A percentile compares a stretch with the other conserved stretches of the same genome.
phyloP scores from a whole-genome alignment of 306 rosid genomes.

The Lathyrus sativus region DNA sequence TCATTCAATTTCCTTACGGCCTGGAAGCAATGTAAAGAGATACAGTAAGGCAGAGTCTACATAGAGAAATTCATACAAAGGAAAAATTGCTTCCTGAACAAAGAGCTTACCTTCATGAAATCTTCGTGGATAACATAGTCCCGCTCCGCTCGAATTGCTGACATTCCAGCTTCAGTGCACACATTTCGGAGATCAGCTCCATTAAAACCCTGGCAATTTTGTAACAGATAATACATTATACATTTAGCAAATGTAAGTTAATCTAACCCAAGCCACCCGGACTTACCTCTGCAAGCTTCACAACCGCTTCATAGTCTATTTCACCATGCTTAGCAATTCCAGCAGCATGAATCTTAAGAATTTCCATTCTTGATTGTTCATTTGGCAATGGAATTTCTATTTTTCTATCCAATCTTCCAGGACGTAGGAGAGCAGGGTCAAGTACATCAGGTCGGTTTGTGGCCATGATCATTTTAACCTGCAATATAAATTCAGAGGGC shows the following conservation, averaged over 20 bases:
- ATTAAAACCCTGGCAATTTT: slow-evolving; percentile 73
- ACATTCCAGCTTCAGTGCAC: slow-evolving; percentile 99
- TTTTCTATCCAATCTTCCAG: slow-evolving; percentile 91
- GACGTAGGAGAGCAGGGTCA: slow-evolving; percentile 97
- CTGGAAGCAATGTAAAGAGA: slow-evolving; percentile 45
- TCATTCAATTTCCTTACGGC: slow-evolving; percentile 94
- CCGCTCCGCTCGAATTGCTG: slow-evolving; percentile 95
- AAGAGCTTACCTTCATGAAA: slow-evolving; percentile 78
- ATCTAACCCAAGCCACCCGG: slow-evolving; percentile 21
- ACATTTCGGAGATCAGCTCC: slow-evolving; percentile 96
- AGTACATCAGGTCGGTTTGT: slow-evolving; percentile 93
- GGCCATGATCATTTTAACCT: slow-evolving; percentile 99
- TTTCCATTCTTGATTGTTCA: slow-evolving; percentile 94
- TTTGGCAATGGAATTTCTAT: slow-evolving; percentile 97
- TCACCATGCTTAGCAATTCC: slow-evolving; percentile 98
- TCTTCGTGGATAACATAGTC: slow-evolving; percentile 96
- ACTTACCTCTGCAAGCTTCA: slow-evolving; percentile 93
- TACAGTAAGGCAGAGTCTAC: background rate
- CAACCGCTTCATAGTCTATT: slow-evolving; percentile 97
- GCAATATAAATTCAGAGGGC: slow-evolving; percentile 23
- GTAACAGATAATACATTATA: slow-evolving; percentile 31
- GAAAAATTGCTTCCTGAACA: slow-evolving; percentile 3
- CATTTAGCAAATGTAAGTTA: slow-evolving; percentile 8
- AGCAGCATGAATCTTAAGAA: slow-evolving; percentile 97
- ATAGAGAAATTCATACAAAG: background rate